Conservation (phyloP, 176 grass and related monocot genomes). For the Aegilops bicornis region DNA sequence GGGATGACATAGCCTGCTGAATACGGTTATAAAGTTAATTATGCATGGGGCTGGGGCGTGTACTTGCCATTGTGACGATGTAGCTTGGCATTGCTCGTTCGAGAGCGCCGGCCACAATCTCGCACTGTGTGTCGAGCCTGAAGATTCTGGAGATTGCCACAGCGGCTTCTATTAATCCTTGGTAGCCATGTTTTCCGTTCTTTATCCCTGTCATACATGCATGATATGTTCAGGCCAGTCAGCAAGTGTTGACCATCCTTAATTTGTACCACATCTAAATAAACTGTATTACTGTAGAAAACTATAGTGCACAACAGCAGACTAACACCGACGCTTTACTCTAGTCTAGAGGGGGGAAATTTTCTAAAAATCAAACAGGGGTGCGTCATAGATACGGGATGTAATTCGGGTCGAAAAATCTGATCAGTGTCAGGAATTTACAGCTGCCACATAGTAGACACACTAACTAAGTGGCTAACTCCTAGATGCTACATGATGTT, state of each 20-base stretch:
- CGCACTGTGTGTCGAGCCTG: constrained; percentile 45
- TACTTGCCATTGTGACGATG: constrained; percentile 76
- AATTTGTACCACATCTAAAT: not conserved
- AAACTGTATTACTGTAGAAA: not conserved
- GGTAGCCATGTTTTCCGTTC: constrained; percentile 71
- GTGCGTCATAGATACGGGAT: too few relatives aligned
- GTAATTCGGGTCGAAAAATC: not conserved
- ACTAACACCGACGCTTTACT: not conserved
- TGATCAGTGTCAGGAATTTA: not conserved
- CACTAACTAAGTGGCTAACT: not conserved
- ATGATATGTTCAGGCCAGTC: constrained; percentile 11
- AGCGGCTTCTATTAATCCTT: constrained; percentile 69
- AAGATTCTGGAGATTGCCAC: constrained; percentile 49
- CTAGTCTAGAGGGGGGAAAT: not conserved
- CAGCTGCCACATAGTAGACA: not conserved
- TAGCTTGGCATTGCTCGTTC: constrained; percentile 55
- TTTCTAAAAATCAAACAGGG: too few relatives aligned
- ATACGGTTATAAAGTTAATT: not conserved
- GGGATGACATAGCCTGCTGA: not conserved
- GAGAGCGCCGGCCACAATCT: constrained; percentile 59
- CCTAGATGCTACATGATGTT: not conserved
- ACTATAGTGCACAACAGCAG: not conserved
- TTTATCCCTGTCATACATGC: constrained; percentile 44
- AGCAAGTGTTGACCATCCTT: not conserved
- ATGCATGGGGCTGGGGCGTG: not conserved